Percentiles rank a stretch among this genome's conserved stretches.
phyloP scores from a whole-genome alignment of 306 rosid species.

The Cucurbita argyrosperma region DNA sequence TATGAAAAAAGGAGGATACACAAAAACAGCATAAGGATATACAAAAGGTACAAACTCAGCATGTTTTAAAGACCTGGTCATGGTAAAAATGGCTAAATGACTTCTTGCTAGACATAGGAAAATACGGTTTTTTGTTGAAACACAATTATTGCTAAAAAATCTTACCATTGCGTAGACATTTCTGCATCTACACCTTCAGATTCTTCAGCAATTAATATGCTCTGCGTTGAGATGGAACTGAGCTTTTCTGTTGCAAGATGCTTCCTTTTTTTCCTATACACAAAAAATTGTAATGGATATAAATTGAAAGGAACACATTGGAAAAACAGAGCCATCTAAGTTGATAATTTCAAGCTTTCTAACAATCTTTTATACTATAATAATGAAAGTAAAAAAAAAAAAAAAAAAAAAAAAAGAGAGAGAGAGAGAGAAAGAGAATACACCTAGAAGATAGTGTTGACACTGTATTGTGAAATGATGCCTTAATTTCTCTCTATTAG shows the following conservation, averaged over 20 bases:
- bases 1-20: too few relatives aligned
- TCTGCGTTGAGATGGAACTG: conserved; percentile 19
- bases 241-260: conserved; percentile 14
- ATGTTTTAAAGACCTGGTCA: background rate
- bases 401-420: too few relatives aligned
- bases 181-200: conserved; percentile 14
- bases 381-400: background rate
- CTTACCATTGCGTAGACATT: conserved; percentile 17
- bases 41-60: background rate
- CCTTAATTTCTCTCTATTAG: background rate
- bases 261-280: conserved; percentile 27
- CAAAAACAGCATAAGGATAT: background rate
- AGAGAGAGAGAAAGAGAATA: background rate
- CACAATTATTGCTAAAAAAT: background rate
- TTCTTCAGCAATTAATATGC: conserved; percentile 5
- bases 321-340: background rate
- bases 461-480: background rate
- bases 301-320: background rate
- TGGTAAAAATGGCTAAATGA: background rate
- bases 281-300: conserved; percentile 9
- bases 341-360: background rate
- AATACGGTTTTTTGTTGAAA: background rate
- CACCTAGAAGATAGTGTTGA: background rate
- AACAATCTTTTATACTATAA: background rate
- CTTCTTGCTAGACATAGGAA: background rate